phyloP scores from a whole-genome alignment of 2,329 filamentous ascomycete genomes.

The Ilyonectria robusta region DNA sequence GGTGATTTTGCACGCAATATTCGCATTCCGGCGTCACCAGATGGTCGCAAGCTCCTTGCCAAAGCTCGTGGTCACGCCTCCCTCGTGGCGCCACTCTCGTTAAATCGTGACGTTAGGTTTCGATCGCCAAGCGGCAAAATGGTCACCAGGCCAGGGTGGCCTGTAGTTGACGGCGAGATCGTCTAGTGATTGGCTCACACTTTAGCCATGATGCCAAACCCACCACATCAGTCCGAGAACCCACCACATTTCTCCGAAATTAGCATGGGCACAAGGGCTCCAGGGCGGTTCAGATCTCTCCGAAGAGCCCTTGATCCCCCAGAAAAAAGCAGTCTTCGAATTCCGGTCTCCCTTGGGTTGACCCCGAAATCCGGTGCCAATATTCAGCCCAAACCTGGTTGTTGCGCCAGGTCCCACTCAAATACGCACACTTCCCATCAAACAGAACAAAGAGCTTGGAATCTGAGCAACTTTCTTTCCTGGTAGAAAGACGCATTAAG shows the following conservation, averaged over 20 bases:
- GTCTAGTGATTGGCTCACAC: constrained; percentile 16
- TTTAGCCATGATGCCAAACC: constrained; percentile 21
- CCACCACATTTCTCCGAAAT: constrained; percentile 1
- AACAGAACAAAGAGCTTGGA: neutral
- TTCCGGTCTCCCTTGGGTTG: constrained; percentile 38
- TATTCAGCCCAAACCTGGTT: neutral
- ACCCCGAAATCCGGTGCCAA: constrained; percentile 1
- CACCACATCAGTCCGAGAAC: neutral
- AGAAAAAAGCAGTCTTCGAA: constrained; percentile 29
- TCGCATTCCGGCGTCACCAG: neutral
- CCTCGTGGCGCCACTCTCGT: constrained; percentile 22
- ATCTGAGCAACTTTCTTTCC: neutral
- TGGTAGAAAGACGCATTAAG: constrained; percentile 9
- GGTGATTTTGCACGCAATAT: neutral
- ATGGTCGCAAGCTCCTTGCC: constrained; percentile 1
- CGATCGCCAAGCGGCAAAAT: constrained; percentile 12
- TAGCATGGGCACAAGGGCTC: constrained; percentile 4
- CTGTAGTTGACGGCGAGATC: neutral
- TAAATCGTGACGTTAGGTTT: constrained; percentile 18
- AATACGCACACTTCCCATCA: neutral
- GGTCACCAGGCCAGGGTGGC: constrained; percentile 21
- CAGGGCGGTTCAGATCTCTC: constrained; percentile 34
- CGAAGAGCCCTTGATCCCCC: constrained; percentile 41
- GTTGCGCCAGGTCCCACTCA: neutral
- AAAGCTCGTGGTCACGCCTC: constrained; percentile 24